Evolutionary conservation across 2,329 filamentous ascomycete genomes (phyloP), one percentile per base, ranked within the genome.

Genomic region (Apiospora malaysiana): DNA sequence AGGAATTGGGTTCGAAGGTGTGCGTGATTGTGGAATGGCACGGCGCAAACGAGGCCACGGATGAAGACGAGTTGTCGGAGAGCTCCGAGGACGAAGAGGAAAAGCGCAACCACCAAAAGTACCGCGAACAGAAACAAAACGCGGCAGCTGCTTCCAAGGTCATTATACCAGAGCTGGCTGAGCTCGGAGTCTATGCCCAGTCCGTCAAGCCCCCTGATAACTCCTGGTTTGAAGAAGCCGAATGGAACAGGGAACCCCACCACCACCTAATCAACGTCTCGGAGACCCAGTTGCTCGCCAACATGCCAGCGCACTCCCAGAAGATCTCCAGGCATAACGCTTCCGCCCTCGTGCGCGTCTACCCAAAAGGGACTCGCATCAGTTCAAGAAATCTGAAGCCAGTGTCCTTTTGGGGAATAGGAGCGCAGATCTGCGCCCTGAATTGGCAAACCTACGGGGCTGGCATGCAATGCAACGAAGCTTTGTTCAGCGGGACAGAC

Each of bases 361-460:
- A 84, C 74, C 91, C 91, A 47, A 92, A 92, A 76, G 91, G 91
- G 67, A 91, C 90, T 0, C 88, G 91, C 59, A 92, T 93, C 77
- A 88, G 88, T 0, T 92, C 90, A 2, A 85, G 84, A 46, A 93
- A 93, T 76, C 85, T 93, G 2, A 85, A 85, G 69, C 90, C 89
- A 0, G 85, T 90, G 0, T 85, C 86, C 0, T 92, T 91, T 77
- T 93, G 91, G 91, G 89, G 85, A 8, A 78, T 92, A 4, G 91
- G 91, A 1, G 90, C 90, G 2, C 91, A 93, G 75, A 90, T 93
- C 66, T 92, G 89, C 77, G 91, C 91, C 3, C 83, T 93, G 69
- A 93, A 93, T 80, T 91, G 90, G 88, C 91, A 93, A 76, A 91
- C 86, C 0, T 93, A 92, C 73, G 89, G 89, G 45, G 86, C 87